Evolutionary conservation across 83 land plant species (phyloP), one percentile per base, ranked within the genome.

Genomic region (Diphasiastrum complanatum): DNA sequence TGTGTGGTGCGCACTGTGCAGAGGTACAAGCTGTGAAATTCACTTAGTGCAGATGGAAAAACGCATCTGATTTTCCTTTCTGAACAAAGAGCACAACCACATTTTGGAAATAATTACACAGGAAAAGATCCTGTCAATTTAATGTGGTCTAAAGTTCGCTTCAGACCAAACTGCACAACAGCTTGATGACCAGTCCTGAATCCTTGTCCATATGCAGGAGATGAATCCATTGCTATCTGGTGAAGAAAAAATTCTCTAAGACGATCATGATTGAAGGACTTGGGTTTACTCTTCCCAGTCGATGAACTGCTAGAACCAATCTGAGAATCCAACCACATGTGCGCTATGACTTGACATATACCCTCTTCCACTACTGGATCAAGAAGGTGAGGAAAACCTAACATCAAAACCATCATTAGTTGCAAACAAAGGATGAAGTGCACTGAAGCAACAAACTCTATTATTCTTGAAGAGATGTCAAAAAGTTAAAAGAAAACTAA

Each of bases 291-390:
- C 4, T 54, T 6, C 10, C 11, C n/a, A n/a, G n/a, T n/a, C n/a
- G n/a, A n/a, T n/a, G n/a, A n/a, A n/a, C n/a, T n/a, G n/a, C n/a
- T 23, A 4, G 58, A 54, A 28, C 58, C 25, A 28, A 87, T 81
- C 67, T 87, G 90, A 27, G 95, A 77, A 37, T 87, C 95, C 30
- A 87, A 84, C 95, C 95, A 87, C 83, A 84, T 79, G 66, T 82
- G 69, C 5, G 95, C 84, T 5, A 87, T 75, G 45, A 87, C 85
- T 48, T 87, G 95, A 56, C 89, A 87, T 26, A 87, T 87, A 43
- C 95, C 95, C 78, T 87, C 95, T 60, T 87, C 95, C 51, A 87
- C 89, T 22, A 79, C 81, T 16, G 89, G 85, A 8, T 61, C 72
- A 3, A 87, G 75, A 33, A 78, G 33, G 45, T 45, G 51, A 19